Base-by-base conservation (phyloP, 805 yeast genomes). In the Lachancea waltii region DNA sequence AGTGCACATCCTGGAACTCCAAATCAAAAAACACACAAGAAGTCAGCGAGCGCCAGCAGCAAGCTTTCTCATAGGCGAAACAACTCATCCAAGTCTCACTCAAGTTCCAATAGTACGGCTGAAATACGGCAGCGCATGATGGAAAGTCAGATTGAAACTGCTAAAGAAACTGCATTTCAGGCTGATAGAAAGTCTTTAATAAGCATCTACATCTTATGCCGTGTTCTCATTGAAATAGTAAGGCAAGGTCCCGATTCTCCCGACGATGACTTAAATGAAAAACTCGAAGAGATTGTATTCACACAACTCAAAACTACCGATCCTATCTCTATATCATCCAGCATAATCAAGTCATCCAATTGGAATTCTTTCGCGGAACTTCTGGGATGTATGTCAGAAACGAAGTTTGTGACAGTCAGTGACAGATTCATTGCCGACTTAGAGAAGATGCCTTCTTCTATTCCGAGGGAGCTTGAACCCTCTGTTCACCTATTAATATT, bases 401-500 rank as follows among this genome's bases (percentile, higher is more conserved):
- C 78, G 46, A 70, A 94, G 36, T 87, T 92, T 48, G 57, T 85
- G 9, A 80, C 87, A 40, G 97, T 92, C 1, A 85, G 95, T 53
- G 98, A 92, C 57, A 65, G 95, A 40, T 92, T 92, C 53, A 83
- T 92, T 37, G 94, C 95, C 0, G 97, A 90, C 51, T 63, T 92
- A 38, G 98, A 92, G 53, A 85, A 82, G 52, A 70, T 81, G 2
- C 94, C 95, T 11, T 57, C 68, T 3, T 63, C 67, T 7, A 64
- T 67, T 9, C 58, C 76, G 0, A 64, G 64, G 35, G 72, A 68
- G n/a, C 58, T 63, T 26, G 83, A 77, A 45, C 77, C 87, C 2
- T 70, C 76, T 25, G 68, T 83, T 5, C 84, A 81, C 52, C 63
- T 89, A 31, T 64, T 92, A 33, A 83, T 94, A 22, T 81, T 85